Conservation (phyloP, 2,329 filamentous ascomycete genomes). For the Chalaropsis thielavioides region DNA sequence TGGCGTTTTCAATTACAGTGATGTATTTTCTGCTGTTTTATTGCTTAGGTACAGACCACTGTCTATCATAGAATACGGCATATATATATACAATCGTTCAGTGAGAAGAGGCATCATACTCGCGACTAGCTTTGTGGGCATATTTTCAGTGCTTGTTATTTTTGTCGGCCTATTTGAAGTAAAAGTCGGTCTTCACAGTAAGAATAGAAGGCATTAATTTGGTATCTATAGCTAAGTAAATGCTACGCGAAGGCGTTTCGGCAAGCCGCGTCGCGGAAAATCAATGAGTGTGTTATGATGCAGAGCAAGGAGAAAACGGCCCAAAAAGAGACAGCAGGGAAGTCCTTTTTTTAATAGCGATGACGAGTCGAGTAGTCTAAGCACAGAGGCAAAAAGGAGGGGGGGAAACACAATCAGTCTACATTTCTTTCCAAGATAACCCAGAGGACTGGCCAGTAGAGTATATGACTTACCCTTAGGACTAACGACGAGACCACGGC, state of each 20-base stretch:
- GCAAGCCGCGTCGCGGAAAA: neutral
- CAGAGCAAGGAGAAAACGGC: no score
- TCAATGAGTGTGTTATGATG: neutral
- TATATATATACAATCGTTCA: neutral
- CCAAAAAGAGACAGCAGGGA: neutral
- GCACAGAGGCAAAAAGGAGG: neutral
- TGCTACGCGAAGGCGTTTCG: neutral
- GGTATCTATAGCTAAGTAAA: neutral
- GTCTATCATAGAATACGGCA: neutral
- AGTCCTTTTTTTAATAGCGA: slow-evolving; percentile 26
- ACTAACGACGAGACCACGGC: slow-evolving; percentile 86
- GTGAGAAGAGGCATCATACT: neutral
- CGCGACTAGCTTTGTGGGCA: no score
- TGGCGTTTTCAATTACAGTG: neutral
- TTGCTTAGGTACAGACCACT: neutral
- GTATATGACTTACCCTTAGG: slow-evolving; percentile 49
- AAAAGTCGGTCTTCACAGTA: no score
- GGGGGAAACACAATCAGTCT: neutral
- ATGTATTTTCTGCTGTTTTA: neutral
- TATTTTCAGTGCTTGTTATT: no score
- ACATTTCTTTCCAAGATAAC: neutral
- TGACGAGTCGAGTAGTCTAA: slow-evolving; percentile 28
- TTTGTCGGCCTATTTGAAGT: no score
- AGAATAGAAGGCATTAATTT: neutral
- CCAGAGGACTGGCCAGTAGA: neutral